Evolutionary conservation across 257 asterid genomes (phyloP).

Genomic region (Petunia axillaris): DNA sequence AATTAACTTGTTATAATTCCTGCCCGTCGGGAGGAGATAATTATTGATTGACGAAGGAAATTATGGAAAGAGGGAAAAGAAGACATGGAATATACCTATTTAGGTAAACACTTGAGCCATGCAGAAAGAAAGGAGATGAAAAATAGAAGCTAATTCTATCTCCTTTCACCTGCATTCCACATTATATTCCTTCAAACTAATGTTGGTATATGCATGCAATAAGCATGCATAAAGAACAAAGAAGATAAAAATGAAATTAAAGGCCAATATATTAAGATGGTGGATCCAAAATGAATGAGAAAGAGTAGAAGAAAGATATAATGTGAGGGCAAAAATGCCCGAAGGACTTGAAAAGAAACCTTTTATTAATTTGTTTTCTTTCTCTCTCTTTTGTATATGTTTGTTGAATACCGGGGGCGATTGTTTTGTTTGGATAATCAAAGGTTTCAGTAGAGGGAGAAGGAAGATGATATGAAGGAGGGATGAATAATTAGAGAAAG

Average conservation of each 20-base stretch:
- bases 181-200: conserved; percentile 30
- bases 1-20: not conserved
- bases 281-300: not conserved
- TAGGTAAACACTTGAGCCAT: conserved; percentile 11
- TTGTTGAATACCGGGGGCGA: not conserved
- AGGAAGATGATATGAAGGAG: conserved; percentile 9
- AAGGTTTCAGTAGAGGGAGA: not conserved
- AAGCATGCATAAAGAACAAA: conserved; percentile 52
- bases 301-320: not conserved
- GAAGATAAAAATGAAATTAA: conserved; percentile 21
- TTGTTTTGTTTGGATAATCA: not conserved
- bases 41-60: not conserved
- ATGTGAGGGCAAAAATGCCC: not conserved
- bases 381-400: not conserved
- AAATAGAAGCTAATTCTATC: conserved; percentile 46
- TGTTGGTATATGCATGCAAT: conserved; percentile 32
- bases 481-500: conserved; percentile 22
- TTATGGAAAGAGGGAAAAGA: not conserved
- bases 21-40: not conserved
- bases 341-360: not conserved
- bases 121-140: conserved; percentile 39
- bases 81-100: conserved; percentile 38
- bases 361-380: not conserved
- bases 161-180: conserved; percentile 43
- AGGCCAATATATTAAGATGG: not conserved